These are phyloP conservation scores for Exophiala aquamarina DNA, from an alignment of 2,329 filamentous ascomycete genomes.

Conservation along the genomic window DNA sequence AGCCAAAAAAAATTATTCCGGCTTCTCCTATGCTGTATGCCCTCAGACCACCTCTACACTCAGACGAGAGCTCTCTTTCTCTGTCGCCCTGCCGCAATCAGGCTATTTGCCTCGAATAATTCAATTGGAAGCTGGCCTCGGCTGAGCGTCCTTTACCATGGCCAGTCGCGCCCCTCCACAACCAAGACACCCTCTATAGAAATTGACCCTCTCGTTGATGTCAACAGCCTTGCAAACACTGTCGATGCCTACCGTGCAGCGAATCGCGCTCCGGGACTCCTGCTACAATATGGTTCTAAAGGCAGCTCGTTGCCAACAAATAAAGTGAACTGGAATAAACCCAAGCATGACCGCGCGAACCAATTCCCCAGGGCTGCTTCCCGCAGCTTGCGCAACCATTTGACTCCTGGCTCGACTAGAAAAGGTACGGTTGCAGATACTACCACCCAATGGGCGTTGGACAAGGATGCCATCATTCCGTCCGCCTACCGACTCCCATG, in stretches of 20 bases:
- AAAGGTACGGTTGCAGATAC: conserved; percentile 15
- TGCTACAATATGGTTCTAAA: no score
- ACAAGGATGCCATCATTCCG: conserved; percentile 4
- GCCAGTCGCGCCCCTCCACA: no score
- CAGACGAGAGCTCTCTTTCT: conserved; percentile 1
- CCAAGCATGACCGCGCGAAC: no score
- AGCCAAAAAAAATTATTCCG: no score
- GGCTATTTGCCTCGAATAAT: neutral
- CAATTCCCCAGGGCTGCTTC: no score
- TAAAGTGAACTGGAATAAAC: no score
- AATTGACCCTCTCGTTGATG: conserved; percentile 25
- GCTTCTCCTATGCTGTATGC: conserved; percentile 20
- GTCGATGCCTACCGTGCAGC: conserved; percentile 36
- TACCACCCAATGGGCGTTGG: conserved; percentile 18
- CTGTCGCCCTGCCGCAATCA: conserved; percentile 8
- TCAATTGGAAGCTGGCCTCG: neutral
- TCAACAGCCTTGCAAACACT: conserved; percentile 33
- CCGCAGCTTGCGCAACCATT: no score
- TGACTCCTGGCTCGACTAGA: no score
- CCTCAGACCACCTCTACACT: conserved; percentile 5
- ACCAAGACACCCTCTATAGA: neutral
- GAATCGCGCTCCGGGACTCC: conserved; percentile 29
- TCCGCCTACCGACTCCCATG: conserved; percentile 16
- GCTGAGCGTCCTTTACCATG: neutral
- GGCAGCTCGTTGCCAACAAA: no score